Base-by-base conservation (phyloP, 257 asterid genomes). In the Nicotiana attenuata region DNA sequence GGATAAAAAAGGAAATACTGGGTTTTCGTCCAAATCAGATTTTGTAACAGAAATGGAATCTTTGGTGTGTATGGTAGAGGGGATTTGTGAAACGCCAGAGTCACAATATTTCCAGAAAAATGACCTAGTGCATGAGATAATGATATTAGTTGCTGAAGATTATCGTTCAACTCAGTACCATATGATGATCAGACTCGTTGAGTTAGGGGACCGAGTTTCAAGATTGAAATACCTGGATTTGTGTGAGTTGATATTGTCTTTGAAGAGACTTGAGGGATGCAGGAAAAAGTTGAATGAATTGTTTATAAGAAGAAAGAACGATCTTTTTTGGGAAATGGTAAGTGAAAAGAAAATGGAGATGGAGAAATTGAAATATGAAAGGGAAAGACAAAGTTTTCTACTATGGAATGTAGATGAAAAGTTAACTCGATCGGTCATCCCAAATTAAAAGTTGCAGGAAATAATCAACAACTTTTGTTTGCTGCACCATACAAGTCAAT, bases 121-220 rank as follows among this genome's bases (percentile, higher is more conserved):
- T 13, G 88, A 81, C 41, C 14, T 88, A 45, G 85, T 87, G 13
- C 86, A 88, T 52, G 87, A 85, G 29, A 22, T 85, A 8, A 80
- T 88, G 90, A 78, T 81, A 56, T 31, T 88, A 50, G 87, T 88
- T 7, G 82, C 85, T 2, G 87, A 88, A 14, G 88, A 87, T 28
- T 88, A 88, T 57, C 85, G 91, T 3, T 83, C 82, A 24, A 67
- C 52, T 47, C 91, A 88, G 81, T 60, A 60, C 33, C 87, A 85
- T n/a, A 83, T 88, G 38, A 47, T 69, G 78, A 53, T 61, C 5
- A 82, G 87, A 82, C 86, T 88, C 81, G 15, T 80, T 52, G 88
- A 81, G 67, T 81, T 88, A 1, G 20, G 52, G 0, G 77, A 64
- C 8, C 50, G 16, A 2, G 45, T 88, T 5, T 77, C 31, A 0